Conservation (phyloP, 345 rosid genomes). For the Sisymbrium irio region DNA sequence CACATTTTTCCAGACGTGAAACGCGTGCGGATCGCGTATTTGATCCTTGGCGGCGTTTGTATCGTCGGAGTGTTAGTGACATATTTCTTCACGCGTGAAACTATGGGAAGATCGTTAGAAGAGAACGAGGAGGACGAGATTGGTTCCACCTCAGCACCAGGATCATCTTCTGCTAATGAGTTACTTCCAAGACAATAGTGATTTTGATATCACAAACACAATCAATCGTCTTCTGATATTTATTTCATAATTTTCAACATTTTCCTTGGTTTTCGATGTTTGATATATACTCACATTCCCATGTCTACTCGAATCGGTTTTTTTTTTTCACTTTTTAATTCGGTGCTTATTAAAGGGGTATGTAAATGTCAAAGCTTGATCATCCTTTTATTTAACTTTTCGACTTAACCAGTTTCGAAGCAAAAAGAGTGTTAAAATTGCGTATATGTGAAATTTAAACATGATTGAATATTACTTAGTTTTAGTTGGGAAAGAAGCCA, state of each 20-base stretch:
- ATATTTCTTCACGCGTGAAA: constrained; percentile 51
- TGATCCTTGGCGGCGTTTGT: constrained; percentile 51
- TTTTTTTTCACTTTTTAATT: neutral
- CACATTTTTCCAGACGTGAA: neutral
- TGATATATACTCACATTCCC: neutral
- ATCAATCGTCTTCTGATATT: neutral
- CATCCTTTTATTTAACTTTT: neutral
- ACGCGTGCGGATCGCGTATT: constrained; percentile 41
- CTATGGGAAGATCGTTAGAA: constrained; percentile 70
- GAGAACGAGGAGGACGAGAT: constrained; percentile 48
- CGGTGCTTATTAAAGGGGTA: constrained; percentile 1
- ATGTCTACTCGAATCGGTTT: neutral
- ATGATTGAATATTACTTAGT: constrained; percentile 7
- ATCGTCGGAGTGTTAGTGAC: constrained; percentile 52
- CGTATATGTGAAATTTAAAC: neutral
- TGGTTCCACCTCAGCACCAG: neutral
- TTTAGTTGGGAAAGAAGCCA: constrained; percentile 46
- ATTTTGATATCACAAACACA: neutral
- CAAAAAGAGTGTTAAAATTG: neutral
- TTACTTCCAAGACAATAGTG: constrained; percentile 6
- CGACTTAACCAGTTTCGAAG: neutral
- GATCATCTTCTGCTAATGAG: constrained; percentile 6
- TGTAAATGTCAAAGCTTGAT: neutral
- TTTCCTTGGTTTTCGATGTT: constrained; percentile 1
- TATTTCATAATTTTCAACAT: neutral